These are phyloP conservation scores for Aureobasidium sp. DNA, from an alignment of 2,329 filamentous ascomycete genomes.

Conservation along the genomic window DNA sequence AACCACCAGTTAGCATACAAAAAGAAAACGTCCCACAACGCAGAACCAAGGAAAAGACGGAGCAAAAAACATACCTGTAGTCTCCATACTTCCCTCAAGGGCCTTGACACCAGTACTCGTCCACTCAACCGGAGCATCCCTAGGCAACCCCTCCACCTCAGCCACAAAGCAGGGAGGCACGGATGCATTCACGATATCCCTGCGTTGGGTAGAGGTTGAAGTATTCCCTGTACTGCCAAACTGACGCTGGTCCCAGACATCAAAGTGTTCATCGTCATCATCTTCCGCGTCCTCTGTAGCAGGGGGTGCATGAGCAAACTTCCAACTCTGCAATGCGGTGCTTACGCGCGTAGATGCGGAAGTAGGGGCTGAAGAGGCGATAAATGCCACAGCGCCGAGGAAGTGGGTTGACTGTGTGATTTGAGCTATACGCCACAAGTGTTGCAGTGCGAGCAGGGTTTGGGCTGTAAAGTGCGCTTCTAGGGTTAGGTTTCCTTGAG, in stretches of 20 bases:
- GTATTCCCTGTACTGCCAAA: conserved; percentile 18
- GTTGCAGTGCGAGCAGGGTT: conserved; percentile 68
- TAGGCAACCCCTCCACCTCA: conserved; percentile 68
- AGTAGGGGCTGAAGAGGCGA: conserved; percentile 36
- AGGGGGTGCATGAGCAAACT: conserved; percentile 20
- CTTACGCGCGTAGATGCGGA: conserved; percentile 17
- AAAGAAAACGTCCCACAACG: no score
- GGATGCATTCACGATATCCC: conserved; percentile 13
- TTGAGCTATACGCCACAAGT: conserved; percentile 73
- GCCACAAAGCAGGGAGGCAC: conserved; percentile 62
- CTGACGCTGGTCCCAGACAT: conserved; percentile 51
- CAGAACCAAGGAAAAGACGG: neutral
- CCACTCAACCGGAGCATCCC: conserved; percentile 73
- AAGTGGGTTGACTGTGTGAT: conserved; percentile 66
- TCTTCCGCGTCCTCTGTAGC: conserved; percentile 42
- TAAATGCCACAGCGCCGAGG: conserved; percentile 66
- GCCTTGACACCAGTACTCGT: conserved; percentile 9
- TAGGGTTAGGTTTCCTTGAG: neutral
- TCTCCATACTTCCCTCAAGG: neutral
- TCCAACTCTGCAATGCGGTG: conserved; percentile 35
- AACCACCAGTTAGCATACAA: neutral
- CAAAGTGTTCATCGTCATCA: conserved; percentile 40
- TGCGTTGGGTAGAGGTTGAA: conserved; percentile 27
- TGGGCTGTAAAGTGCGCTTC: conserved; percentile 42
- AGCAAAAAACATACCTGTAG: neutral